Evolutionary conservation across 1,139 yeast species (phyloP), one percentile per base, ranked within the genome.

Genomic region (Candida glucosophila): DNA sequence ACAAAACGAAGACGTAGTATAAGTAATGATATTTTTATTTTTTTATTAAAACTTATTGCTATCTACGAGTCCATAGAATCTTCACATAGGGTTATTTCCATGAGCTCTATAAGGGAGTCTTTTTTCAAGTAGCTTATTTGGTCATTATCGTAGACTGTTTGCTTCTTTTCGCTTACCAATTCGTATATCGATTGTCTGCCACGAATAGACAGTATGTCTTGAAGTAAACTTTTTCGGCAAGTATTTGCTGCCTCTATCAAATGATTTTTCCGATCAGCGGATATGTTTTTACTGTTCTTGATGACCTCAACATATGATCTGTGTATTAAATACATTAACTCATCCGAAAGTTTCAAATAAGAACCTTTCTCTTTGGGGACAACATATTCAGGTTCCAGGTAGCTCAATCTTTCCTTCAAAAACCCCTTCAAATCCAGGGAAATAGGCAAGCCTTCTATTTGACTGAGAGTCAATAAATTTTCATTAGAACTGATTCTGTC

Each of bases 1-100:
- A 15, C 53, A 48, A 21, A 52, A 47, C 31, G 58, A 52, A 32
- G 58, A 43, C 13, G 46, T 50, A 44, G 60, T 53, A 4, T 52
- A 37, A 26, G 6, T n/a, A 18, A 12, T n/a, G 6, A 14, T 7
- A 16, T 13, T 6, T 12, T 19, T 7, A 14, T 14, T 23, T 19
- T n/a, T 19, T 19, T 6, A 6, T 12, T 7, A 17, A n/a, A 11
- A 5, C 8, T 9, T 11, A 21, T 6, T 13, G n/a, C 12, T 21
- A 21, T 5, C 10, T 8, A 19, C 12, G 8, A 19, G 8, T 19
- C 22, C 8, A 19, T 19, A 10, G 23, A 22, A 7, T n/a, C 9
- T 19, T 13, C 8, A 8, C 6, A 25, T 14, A 14, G 20, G 10
- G 22, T 25, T 19, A 31, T 10, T 14, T 36, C 34, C 17, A 37